Base-by-base conservation (phyloP, 1,284 basidiomycete genomes). In the Schizophyllum amplum region DNA sequence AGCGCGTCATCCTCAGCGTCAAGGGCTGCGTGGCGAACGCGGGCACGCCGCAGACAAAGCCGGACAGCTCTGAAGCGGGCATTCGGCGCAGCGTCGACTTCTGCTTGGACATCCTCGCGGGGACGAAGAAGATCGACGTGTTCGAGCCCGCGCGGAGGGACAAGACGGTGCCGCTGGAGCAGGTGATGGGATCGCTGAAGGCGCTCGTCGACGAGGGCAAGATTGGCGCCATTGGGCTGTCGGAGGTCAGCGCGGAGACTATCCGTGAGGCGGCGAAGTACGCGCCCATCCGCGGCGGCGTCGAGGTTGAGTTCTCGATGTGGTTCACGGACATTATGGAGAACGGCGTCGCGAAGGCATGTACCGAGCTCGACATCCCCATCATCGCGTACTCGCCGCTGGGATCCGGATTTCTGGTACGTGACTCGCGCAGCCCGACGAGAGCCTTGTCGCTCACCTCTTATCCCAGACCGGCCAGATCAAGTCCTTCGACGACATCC, bases 321-420 rank as follows among this genome's bases (percentile, higher is more conserved):
- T 51, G 24, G 24, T 63, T 61, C 46, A 59, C 60, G 42, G 57
- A 62, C 15, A 55, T 60, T n/a, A 54, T 57, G 55, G 59, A 57
- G 51, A 52, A 56, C 15, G 61, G 63, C 21, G 61, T 64, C 50
- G 61, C 54, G 4, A 57, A 60, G 15, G 60, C 62, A n/a, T 49
- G 47, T 13, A 53, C 55, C 23, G 64, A 65, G 52, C 60, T 63
- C 11, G 62, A 61, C 6, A 56, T 63, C 24, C 48, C 57, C 20
- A 59, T 65, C 6, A 17, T 61, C 13, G 64, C 59, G 4, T 64
- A 63, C 49, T 62, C 61, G 61, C 84, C 83, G 0, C 74, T 86
- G 15, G 83, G 82, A 7, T 70, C 73, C 49, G 85, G 86, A 1
- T 87, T 42, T 79, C 84, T 21, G 86, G 88, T 87, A 60, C 24